Percentiles rank a stretch among this genome's conserved stretches.
Evolutionary conservation across 2,329 filamentous ascomycete genomes (phyloP).

Genomic region (Xylariaceae sp.): DNA sequence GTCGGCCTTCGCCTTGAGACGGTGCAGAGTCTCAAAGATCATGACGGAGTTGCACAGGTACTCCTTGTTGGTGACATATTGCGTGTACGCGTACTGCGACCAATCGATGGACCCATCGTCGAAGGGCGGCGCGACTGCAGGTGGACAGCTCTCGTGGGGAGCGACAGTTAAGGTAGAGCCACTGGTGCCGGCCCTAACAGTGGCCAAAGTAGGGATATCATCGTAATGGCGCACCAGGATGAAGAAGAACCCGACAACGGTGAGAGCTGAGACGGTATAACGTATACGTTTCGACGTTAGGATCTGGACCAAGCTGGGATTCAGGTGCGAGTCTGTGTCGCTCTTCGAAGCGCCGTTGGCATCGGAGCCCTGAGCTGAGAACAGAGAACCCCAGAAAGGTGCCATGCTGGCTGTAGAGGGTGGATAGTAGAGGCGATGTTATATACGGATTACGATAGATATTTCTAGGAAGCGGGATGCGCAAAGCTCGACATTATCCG

Average conservation of each 20-base stretch:
- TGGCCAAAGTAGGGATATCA: conserved; percentile 28
- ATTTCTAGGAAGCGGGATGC: neutral
- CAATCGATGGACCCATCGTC: conserved; percentile 35
- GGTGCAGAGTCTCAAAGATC: conserved; percentile 42
- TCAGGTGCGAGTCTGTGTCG: conserved; percentile 19
- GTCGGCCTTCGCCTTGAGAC: conserved; percentile 40
- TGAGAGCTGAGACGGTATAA: conserved; percentile 25
- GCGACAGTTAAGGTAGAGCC: conserved; percentile 3
- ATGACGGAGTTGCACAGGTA: conserved; percentile 49
- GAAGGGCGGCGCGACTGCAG: conserved; percentile 22
- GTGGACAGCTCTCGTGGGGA: conserved; percentile 23
- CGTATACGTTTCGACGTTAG: conserved; percentile 35
- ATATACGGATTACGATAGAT: neutral
- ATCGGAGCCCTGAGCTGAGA: conserved; percentile 25
- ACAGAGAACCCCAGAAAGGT: conserved; percentile 30
- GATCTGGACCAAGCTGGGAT: conserved; percentile 35
- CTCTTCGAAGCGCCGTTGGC: conserved; percentile 14
- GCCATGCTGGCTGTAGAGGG: conserved; percentile 25
- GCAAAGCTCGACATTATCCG: neutral
- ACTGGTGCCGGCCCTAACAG: conserved; percentile 21
- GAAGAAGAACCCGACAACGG: conserved; percentile 26
- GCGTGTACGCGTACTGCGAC: conserved; percentile 43
- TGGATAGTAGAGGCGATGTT: neutral
- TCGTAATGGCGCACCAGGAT: conserved; percentile 31
- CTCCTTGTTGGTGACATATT: conserved; percentile 44